phyloP scores from a whole-genome alignment of 1,284 basidiomycete species.

The Ganoderma lingzhi region DNA sequence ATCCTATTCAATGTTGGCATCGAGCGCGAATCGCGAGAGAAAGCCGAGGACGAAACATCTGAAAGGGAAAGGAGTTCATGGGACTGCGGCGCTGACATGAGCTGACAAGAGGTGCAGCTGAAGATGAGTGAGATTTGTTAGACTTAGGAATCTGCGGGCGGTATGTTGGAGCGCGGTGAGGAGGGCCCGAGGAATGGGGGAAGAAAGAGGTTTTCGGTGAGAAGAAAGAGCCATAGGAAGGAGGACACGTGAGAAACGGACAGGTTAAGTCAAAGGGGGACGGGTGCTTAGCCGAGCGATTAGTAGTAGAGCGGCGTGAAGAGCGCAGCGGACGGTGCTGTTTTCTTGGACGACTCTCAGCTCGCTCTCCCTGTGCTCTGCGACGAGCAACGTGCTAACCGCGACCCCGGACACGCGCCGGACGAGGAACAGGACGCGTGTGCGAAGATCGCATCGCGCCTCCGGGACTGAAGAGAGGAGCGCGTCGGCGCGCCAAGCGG shows the following conservation, averaged over 20 bases:
- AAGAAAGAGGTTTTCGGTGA: constrained; percentile 10
- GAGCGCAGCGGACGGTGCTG: constrained; percentile 3
- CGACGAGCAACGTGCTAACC: not conserved
- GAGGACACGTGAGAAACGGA: constrained; percentile 21
- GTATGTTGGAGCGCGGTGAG: constrained; percentile 4
- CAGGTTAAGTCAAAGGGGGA: constrained; percentile 4
- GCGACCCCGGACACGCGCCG: not conserved
- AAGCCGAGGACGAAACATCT: constrained; percentile 2
- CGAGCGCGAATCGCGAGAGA: constrained; percentile 13
- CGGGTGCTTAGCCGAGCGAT: constrained; percentile 6
- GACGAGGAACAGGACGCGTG: not conserved
- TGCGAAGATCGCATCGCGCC: constrained; percentile 5
- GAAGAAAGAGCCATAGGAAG: constrained; percentile 21
- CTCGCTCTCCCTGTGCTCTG: not conserved
- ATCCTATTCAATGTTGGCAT: not conserved
- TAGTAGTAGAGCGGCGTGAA: not conserved
- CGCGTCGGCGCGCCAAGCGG: constrained; percentile 1
- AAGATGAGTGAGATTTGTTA: constrained; percentile 4
- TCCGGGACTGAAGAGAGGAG: constrained; percentile 5
- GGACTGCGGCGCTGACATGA: not conserved
- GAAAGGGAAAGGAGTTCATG: not conserved
- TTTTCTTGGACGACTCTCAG: not conserved
- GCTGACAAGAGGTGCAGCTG: not conserved
- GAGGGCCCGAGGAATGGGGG: constrained; percentile 22
- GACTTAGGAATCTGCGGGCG: not conserved